These are phyloP conservation scores for Colletotrichum sp. DNA, from an alignment of 2,329 filamentous ascomycete species.

Conservation along the genomic window DNA sequence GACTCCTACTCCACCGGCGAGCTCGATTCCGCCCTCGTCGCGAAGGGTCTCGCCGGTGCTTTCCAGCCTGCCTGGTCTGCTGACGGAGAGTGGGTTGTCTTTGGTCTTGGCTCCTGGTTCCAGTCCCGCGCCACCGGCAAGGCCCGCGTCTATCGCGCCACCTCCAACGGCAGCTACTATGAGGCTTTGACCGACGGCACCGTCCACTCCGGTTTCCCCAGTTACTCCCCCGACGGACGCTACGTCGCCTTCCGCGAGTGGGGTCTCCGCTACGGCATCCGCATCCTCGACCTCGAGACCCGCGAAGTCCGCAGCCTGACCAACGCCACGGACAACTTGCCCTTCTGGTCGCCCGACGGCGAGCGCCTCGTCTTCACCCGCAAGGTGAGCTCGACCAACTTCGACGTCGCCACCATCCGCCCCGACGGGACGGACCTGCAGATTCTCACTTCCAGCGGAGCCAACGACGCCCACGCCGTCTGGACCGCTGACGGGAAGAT, in stretches of 20 bases:
- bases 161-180: neutral
- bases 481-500: conserved; percentile 2
- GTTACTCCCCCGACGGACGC: neutral
- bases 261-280: conserved; percentile 8
- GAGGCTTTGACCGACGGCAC: conserved; percentile 7
- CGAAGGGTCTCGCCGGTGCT: neutral
- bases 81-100: neutral
- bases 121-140: conserved; percentile 1
- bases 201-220: conserved; percentile 3
- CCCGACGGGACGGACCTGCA: conserved; percentile 1
- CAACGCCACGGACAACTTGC: conserved; percentile 5
- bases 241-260: conserved; percentile 4
- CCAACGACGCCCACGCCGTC: conserved; percentile 9
- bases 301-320: neutral
- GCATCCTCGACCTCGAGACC: neutral
- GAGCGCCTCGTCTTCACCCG: conserved; percentile 12
- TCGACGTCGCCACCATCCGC: conserved; percentile 5
- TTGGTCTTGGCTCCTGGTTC: conserved; percentile 2
- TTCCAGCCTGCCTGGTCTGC: conserved; percentile 2
- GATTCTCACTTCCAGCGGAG: neutral
- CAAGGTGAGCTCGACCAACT: neutral
- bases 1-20: conserved; percentile 1
- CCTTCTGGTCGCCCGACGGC: conserved; percentile 6
- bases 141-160: neutral
- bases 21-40: conserved; percentile 1